Percentiles rank a stretch among this genome's conserved stretches.
These are phyloP conservation scores for Liriodendron chinense DNA, from an alignment of 164 flowering plant species.

Conservation along the genomic window DNA sequence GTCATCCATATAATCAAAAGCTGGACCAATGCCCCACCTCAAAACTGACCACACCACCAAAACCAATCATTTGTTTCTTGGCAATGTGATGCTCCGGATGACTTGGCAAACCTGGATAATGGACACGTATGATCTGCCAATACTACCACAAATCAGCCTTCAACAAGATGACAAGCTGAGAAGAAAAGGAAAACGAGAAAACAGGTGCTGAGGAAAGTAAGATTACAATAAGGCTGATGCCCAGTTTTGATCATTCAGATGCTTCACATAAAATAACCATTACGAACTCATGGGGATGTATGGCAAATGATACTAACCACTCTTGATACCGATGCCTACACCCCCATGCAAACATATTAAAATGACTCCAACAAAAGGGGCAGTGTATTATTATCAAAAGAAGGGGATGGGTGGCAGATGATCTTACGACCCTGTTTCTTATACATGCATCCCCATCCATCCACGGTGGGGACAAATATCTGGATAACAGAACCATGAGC, in stretches of 20 bases:
- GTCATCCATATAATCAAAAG: neutral
- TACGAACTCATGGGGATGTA: too few relatives aligned
- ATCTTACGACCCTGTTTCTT: neutral
- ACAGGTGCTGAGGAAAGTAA: neutral
- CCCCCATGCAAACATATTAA: too few relatives aligned
- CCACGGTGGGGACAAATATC: neutral
- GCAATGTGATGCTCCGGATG: constrained; percentile 88
- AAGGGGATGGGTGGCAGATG: neutral
- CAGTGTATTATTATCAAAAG: too few relatives aligned
- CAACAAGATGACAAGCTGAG: neutral
- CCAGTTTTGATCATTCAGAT: neutral
- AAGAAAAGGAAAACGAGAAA: neutral
- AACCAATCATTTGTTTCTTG: constrained; percentile 88
- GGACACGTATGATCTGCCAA: constrained; percentile 70
- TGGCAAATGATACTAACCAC: too few relatives aligned
- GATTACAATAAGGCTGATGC: neutral
- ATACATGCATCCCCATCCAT: neutral
- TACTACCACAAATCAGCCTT: constrained; percentile 6
- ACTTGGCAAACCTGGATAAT: constrained; percentile 91
- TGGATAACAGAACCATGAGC: neutral
- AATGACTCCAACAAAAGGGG: too few relatives aligned
- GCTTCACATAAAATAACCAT: neutral
- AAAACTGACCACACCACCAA: constrained; percentile 99
- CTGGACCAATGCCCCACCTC: constrained; percentile 48
- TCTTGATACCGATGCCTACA: too few relatives aligned